phyloP scores from a whole-genome alignment of 2,329 filamentous ascomycete species.

The Microcyclospora pomicola region DNA sequence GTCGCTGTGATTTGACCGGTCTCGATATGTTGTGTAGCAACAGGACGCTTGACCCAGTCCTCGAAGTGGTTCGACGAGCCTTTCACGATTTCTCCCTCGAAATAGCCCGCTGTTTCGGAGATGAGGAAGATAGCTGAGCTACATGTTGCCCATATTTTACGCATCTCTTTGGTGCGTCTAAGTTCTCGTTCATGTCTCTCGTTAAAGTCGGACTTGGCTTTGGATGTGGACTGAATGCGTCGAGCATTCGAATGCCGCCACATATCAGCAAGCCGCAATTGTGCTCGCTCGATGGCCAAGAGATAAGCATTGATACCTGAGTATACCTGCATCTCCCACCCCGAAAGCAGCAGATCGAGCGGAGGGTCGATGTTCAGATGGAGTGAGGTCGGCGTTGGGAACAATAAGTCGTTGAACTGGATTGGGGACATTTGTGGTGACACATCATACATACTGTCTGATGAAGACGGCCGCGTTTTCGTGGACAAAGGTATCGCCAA shows the following conservation, averaged over 20 bases:
- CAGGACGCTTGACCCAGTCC: constrained; percentile 40
- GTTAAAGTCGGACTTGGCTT: constrained; percentile 44
- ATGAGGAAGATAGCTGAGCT: constrained; percentile 81
- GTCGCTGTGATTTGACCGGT: neutral
- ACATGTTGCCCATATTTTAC: constrained; percentile 79
- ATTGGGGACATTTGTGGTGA: constrained; percentile 30
- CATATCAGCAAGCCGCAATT: constrained; percentile 68
- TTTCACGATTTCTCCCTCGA: constrained; percentile 78
- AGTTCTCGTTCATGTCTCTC: constrained; percentile 45
- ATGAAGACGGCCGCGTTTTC: constrained; percentile 25
- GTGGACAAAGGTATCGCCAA: constrained; percentile 45
- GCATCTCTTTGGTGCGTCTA: constrained; percentile 51
- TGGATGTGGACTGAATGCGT: constrained; percentile 41
- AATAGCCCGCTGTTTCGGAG: constrained; percentile 72
- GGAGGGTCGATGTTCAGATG: constrained; percentile 62
- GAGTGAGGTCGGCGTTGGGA: constrained; percentile 61
- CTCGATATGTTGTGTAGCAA: neutral
- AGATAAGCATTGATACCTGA: constrained; percentile 79
- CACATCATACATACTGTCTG: constrained; percentile 22
- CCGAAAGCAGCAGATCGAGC: constrained; percentile 72
- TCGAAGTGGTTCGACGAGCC: constrained; percentile 71
- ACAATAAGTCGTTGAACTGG: constrained; percentile 66
- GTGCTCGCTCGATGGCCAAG: constrained; percentile 68
- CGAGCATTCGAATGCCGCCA: constrained; percentile 77
- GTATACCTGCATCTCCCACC: constrained; percentile 64